Percentiles rank a stretch among this genome's conserved stretches.
Conservation (phyloP, 2,329 filamentous ascomycete genomes). For the Penicillium janthinellum region DNA sequence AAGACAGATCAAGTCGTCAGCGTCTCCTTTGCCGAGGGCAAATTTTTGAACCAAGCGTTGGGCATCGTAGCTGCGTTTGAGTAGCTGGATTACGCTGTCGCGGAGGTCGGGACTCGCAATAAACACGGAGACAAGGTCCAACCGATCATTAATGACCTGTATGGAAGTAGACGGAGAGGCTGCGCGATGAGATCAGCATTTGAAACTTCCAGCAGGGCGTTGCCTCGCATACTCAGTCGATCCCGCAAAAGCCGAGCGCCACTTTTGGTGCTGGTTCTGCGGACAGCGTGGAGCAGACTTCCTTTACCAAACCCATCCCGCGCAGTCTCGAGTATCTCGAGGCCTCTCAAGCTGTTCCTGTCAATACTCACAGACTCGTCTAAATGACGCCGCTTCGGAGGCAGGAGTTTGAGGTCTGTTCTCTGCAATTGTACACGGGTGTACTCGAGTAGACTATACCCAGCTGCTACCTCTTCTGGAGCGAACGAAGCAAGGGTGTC, state of each 20-base stretch:
- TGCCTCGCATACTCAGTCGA: conserved; percentile 65
- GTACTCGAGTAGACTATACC: conserved; percentile 80
- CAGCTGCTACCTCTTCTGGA: conserved; percentile 70
- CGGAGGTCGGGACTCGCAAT: conserved; percentile 67
- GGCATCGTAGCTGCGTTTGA: conserved; percentile 79
- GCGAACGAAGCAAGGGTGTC: conserved; percentile 62
- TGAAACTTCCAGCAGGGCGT: not conserved
- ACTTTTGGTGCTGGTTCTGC: conserved; percentile 87
- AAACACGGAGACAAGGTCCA: conserved; percentile 80
- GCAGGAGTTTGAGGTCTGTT: conserved; percentile 76
- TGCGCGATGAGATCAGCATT: conserved; percentile 32
- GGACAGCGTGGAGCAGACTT: conserved; percentile 85
- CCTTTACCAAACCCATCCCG: conserved; percentile 77
- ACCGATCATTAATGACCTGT: conserved; percentile 72
- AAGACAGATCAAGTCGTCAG: conserved; percentile 84
- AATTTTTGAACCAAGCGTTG: conserved; percentile 93
- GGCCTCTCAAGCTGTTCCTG: conserved; percentile 82
- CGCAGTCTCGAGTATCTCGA: conserved; percentile 87
- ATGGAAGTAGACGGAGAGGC: conserved; percentile 86
- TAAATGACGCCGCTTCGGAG: conserved; percentile 72
- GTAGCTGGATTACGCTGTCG: conserved; percentile 67
- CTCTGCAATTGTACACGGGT: conserved; percentile 77
- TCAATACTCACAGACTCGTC: conserved; percentile 87
- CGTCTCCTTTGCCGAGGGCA: conserved; percentile 84
- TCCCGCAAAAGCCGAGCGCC: conserved; percentile 81